Evolutionary conservation across 2,329 filamentous ascomycete genomes (phyloP).

Genomic region (Elsinoe ampelina): DNA sequence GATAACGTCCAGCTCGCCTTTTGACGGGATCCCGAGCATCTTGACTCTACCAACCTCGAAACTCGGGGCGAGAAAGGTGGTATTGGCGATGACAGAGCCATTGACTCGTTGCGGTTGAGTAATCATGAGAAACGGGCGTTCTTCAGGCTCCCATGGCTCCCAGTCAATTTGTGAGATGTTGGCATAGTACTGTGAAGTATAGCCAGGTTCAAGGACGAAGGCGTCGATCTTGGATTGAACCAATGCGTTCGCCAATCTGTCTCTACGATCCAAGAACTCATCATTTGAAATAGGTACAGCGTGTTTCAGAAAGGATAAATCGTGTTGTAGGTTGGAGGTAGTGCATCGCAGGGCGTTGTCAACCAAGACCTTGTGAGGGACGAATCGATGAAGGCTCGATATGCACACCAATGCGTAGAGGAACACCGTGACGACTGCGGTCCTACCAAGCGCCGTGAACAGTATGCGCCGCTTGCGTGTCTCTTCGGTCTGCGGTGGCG

Average conservation of each 20-base stretch:
- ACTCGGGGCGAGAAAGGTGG: conserved; percentile 49
- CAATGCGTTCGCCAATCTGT: conserved; percentile 50
- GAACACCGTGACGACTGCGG: not conserved
- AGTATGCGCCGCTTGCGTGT: not conserved
- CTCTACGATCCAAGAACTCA: conserved; percentile 48
- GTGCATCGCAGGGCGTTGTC: conserved; percentile 41
- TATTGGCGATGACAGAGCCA: conserved; percentile 43
- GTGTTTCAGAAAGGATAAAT: conserved; percentile 43
- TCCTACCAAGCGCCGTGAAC: not conserved
- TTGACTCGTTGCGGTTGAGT: conserved; percentile 39
- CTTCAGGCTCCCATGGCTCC: conserved; percentile 58
- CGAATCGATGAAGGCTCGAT: not conserved
- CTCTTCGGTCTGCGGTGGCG: not conserved
- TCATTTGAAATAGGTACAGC: conserved; percentile 39
- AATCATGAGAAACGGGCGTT: conserved; percentile 55
- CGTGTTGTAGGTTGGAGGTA: conserved; percentile 41
- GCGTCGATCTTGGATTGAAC: conserved; percentile 44
- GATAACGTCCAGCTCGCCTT: conserved; percentile 44
- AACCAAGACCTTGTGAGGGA: not conserved
- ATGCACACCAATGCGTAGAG: not conserved
- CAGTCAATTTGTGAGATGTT: conserved; percentile 53
- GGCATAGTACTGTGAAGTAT: conserved; percentile 56
- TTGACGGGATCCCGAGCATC: conserved; percentile 49
- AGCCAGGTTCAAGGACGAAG: conserved; percentile 55
- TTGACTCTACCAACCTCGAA: conserved; percentile 53